These are phyloP conservation scores for Xylaria digitata DNA, from an alignment of 2,329 filamentous ascomycete species.

Conservation along the genomic window DNA sequence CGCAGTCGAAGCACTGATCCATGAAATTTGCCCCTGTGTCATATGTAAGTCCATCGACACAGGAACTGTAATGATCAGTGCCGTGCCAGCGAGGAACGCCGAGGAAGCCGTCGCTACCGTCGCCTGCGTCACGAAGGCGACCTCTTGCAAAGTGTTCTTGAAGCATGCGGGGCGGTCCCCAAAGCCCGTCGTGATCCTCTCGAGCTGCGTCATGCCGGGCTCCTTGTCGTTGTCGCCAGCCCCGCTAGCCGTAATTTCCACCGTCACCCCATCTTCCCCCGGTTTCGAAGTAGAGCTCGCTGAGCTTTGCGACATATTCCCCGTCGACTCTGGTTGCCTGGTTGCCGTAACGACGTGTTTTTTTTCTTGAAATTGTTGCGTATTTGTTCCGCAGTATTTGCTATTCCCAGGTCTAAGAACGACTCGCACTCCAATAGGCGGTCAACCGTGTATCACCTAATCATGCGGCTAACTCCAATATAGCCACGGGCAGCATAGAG, in stretches of 20 bases:
- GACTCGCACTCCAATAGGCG: not conserved
- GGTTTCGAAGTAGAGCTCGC: constrained; percentile 27
- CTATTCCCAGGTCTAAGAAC: constrained; percentile 22
- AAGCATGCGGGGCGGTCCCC: constrained; percentile 68
- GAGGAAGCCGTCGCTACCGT: constrained; percentile 75
- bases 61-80: constrained; percentile 71
- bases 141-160: constrained; percentile 70
- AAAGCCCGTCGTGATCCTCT: constrained; percentile 44
- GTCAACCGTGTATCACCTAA: not conserved
- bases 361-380: constrained; percentile 26
- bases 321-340: constrained; percentile 1
- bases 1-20: constrained; percentile 72
- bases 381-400: constrained; percentile 23
- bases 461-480: constrained; percentile 4
- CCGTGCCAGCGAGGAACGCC: constrained; percentile 68
- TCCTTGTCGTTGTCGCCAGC: constrained; percentile 37
- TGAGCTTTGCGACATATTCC: constrained; percentile 30
- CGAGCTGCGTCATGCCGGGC: constrained; percentile 37
- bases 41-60: constrained; percentile 70
- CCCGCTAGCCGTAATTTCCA: not conserved
- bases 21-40: constrained; percentile 74
- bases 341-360: constrained; percentile 29
- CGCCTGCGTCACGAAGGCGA: constrained; percentile 72
- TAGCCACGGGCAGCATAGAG: not conserved
- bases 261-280: constrained; percentile 3